Percentiles rank a stretch among this genome's conserved stretches.
Evolutionary conservation across 441 rosid species (phyloP).

Genomic region (Erysimum pusillum): DNA sequence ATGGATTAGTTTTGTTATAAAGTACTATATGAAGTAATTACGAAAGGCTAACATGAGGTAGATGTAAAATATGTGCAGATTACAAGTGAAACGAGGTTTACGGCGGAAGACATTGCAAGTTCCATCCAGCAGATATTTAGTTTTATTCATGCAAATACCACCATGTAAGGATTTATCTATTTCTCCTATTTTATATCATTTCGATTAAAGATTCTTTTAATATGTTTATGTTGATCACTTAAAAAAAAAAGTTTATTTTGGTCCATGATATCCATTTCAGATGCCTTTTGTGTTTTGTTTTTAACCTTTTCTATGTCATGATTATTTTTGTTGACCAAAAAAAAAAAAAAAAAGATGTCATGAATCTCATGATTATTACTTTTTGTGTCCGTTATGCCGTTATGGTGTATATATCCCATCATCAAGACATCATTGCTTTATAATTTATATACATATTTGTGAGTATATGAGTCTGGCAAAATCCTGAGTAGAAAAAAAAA

Average conservation of each 20-base stretch:
- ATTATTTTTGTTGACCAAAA: not conserved
- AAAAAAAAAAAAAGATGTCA: too few species aligned
- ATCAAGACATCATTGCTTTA: constrained; percentile 15
- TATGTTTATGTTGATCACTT: constrained; percentile 21
- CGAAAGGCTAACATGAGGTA: constrained; percentile 25
- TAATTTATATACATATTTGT: not conserved
- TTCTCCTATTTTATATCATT: constrained; percentile 4
- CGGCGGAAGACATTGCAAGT: constrained; percentile 90
- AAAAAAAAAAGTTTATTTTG: constrained; percentile 8
- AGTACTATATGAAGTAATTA: too few species aligned
- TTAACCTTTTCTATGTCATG: constrained; percentile 27
- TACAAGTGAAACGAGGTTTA: constrained; percentile 67
- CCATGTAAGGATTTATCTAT: constrained; percentile 36
- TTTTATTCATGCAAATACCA: constrained; percentile 82
- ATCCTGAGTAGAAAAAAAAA: not conserved
- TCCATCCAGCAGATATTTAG: constrained; percentile 89
- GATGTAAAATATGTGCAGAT: constrained; percentile 53
- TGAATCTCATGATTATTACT: constrained; percentile 6
- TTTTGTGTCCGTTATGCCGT: constrained; percentile 15
- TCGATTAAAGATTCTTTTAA: constrained; percentile 21
- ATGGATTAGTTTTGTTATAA: too few species aligned
- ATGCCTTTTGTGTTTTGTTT: constrained; percentile 18
- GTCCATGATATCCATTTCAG: constrained; percentile 14
- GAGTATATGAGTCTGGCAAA: not conserved
- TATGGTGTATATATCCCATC: constrained; percentile 22